Conservation (phyloP, 1,284 basidiomycete species). For the Termitomyces sp. region DNA sequence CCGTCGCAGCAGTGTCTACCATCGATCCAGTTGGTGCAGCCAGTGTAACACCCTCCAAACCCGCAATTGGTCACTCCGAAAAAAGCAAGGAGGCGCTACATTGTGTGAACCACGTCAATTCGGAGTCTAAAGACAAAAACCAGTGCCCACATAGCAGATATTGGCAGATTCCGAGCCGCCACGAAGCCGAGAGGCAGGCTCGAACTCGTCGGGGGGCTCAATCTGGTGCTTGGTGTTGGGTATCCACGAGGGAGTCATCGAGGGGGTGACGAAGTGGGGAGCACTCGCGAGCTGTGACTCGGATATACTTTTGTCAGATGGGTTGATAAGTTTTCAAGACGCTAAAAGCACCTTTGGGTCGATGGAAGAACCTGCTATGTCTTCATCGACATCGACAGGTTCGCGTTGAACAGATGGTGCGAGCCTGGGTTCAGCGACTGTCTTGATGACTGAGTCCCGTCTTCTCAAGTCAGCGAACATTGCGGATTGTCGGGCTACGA, state of each 20-base stretch:
- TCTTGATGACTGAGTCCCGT: background rate
- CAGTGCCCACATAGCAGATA: background rate
- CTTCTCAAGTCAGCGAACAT: background rate
- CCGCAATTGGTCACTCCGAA: background rate
- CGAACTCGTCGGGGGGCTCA: background rate
- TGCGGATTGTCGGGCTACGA: background rate
- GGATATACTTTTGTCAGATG: background rate
- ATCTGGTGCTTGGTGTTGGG: background rate
- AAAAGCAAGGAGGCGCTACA: background rate
- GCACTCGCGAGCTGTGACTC: background rate
- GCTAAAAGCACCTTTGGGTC: background rate
- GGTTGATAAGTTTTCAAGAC: no score
- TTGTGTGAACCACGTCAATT: background rate
- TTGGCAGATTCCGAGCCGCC: background rate
- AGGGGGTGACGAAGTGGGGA: background rate
- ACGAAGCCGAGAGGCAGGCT: background rate
- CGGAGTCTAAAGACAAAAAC: background rate
- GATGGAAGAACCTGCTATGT: no score
- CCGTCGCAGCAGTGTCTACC: background rate
- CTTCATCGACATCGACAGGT: no score
- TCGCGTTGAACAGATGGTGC: background rate
- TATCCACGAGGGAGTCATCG: background rate
- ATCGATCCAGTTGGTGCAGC: background rate
- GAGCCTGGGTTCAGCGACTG: no score
- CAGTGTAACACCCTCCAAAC: background rate